Base-by-base conservation (phyloP, 768 basidiomycete genomes). In the Dendrothele bispora region DNA sequence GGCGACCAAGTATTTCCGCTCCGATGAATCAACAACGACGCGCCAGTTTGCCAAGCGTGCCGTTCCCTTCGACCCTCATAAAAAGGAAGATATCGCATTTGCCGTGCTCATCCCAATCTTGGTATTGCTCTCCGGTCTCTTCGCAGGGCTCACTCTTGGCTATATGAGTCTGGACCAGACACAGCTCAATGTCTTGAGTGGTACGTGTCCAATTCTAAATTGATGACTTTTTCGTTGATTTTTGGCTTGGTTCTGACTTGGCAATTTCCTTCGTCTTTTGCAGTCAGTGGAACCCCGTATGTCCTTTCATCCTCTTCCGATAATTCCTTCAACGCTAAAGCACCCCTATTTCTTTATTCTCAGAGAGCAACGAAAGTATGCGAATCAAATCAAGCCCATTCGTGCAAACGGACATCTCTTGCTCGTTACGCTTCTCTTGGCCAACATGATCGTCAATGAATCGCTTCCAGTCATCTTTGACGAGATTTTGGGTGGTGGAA, bases 111-210 rank as follows among this genome's bases (percentile, higher is more conserved):
- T 94, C 37, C 92, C 92, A 43, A 61, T 92, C 27, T 84, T 93
- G 56, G 92, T 94, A 43, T 62, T 92, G 40, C 61, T 88, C 54
- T 92, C 42, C 22, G 91, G 91, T 62, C 56, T 92, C 48, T 93
- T 94, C 79, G 91, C 91, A 75, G 89, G 93, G 66, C 73, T 94
- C 54, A 95, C 93, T 49, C 73, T 95, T 14, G 92, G 92, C 27
- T 94, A 91, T 65, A 93, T 95, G 88, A 89, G 86, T 58, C 76
- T 95, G 63, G 92, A 95, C 67, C 89, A 89, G 66, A 95, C 93
- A 32, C 91, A 94, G 74, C 78, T 95, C 36, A 85, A 87, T 60
- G 93, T 95, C 2, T 69, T 95, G 25, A 83, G 86, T 55, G 26
- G 46, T 47, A 21, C 37, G 46, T 39, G 84, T 91, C n/a, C 52